phyloP scores from a whole-genome alignment of 192 early-diverging fungal species.

The Umbelopsis sp. region DNA sequence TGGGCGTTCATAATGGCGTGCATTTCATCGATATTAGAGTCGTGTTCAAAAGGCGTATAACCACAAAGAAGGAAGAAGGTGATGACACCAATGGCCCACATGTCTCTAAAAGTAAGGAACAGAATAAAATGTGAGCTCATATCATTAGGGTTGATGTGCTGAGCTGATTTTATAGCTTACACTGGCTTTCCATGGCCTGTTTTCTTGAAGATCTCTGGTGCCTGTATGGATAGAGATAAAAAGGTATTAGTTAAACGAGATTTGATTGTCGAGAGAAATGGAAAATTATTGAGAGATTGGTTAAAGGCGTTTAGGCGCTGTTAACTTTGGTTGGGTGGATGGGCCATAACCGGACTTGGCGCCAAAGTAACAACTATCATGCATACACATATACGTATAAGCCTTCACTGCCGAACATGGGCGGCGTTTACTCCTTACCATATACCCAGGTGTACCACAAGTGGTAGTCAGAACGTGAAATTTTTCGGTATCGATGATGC shows the following conservation, averaged over 20 bases:
- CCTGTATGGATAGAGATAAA: slow-evolving; percentile 38
- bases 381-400: not conserved
- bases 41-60: slow-evolving; percentile 71
- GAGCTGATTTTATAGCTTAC: slow-evolving; percentile 25
- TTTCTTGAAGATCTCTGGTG: slow-evolving; percentile 60
- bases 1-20: slow-evolving; percentile 60
- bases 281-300: too few species aligned
- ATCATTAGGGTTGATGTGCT: not conserved
- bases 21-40: slow-evolving; percentile 52
- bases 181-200: slow-evolving; percentile 74
- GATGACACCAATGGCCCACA: slow-evolving; percentile 83
- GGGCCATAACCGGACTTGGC: too few species aligned
- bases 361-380: too few species aligned
- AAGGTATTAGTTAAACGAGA: too few species aligned
- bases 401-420: not conserved
- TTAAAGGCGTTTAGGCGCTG: too few species aligned
- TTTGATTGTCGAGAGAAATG: too few species aligned
- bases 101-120: slow-evolving; percentile 41
- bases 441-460: slow-evolving; percentile 84
- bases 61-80: slow-evolving; percentile 77
- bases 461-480: slow-evolving; percentile 62
- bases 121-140: not conserved
- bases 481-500: slow-evolving; percentile 61
- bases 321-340: too few species aligned
- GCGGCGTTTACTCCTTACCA: slow-evolving; percentile 51